These are phyloP conservation scores for Rhodosporidiobolus odoratus DNA, from an alignment of 768 basidiomycete species.

Conservation along the genomic window DNA sequence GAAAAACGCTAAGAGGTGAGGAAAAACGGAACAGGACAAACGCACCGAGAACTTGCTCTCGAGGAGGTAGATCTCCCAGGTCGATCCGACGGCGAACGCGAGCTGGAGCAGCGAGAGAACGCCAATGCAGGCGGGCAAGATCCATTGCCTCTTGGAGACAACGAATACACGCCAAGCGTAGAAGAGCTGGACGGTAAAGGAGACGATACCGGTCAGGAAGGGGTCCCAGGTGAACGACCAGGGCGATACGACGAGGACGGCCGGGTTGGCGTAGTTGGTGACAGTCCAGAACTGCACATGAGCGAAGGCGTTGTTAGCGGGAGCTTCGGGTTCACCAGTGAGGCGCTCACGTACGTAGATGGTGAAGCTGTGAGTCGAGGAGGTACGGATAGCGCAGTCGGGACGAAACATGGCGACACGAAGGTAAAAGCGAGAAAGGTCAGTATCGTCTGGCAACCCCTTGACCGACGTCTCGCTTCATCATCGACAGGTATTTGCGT, in stretches of 20 bases:
- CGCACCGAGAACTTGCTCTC: conserved; percentile 3
- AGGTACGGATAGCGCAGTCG: background rate
- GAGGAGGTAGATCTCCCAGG: conserved; percentile 15
- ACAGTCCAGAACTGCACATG: conserved; percentile 2
- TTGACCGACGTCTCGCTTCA: background rate
- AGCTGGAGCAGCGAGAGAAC: background rate
- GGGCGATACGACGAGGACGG: background rate
- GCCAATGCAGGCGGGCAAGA: background rate
- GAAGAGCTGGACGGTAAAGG: conserved; percentile 7
- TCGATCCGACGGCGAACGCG: conserved; percentile 20
- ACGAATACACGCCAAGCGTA: conserved; percentile 19
- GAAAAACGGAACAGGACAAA: background rate
- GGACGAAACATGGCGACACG: background rate
- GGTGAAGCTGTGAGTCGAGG: conserved; percentile 5
- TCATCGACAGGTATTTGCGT: background rate
- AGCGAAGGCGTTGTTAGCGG: background rate
- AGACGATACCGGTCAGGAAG: conserved; percentile 17
- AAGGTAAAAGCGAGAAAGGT: background rate
- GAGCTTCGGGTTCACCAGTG: background rate
- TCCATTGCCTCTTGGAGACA: background rate
- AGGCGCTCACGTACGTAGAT: conserved; percentile 3
- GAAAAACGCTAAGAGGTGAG: background rate
- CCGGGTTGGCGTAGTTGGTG: conserved; percentile 11
- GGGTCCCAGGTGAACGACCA: conserved; percentile 17
- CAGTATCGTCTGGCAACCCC: background rate